These are phyloP conservation scores for Nakaseomyces glabratus DNA, from an alignment of 1,139 yeast genomes.

Conservation along the genomic window DNA sequence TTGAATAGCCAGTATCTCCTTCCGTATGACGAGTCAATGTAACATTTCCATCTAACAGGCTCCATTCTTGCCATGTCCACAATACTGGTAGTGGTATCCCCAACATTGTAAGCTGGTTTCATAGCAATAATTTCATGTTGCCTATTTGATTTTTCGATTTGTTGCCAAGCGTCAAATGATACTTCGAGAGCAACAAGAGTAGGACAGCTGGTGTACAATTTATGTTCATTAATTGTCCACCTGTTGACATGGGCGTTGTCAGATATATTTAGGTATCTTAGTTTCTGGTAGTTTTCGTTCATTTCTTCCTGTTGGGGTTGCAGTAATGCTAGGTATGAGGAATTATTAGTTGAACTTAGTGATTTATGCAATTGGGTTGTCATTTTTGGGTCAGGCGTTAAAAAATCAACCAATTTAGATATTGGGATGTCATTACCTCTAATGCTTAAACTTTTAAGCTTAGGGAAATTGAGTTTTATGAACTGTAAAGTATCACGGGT, in stretches of 20 bases:
- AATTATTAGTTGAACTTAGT: slow-evolving; percentile 4
- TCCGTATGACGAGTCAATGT: slow-evolving; percentile 40
- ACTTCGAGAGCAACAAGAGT: slow-evolving; percentile 35
- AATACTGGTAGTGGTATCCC: slow-evolving; percentile 11
- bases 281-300: slow-evolving; percentile 22
- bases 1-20: slow-evolving; percentile 78
- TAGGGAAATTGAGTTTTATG: slow-evolving; percentile 46
- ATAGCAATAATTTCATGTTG: slow-evolving; percentile 33
- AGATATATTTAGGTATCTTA: slow-evolving; percentile 43
- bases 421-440: slow-evolving; percentile 49
- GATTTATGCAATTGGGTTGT: slow-evolving; percentile 13
- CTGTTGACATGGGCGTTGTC: slow-evolving; percentile 41
- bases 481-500: slow-evolving; percentile 42
- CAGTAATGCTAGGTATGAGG: neutral
- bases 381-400: slow-evolving; percentile 31
- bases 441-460: slow-evolving; percentile 53
- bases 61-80: slow-evolving; percentile 21
- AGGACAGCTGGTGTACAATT: slow-evolving; percentile 36
- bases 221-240: slow-evolving; percentile 46
- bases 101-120: slow-evolving; percentile 15
- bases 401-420: slow-evolving; percentile 41
- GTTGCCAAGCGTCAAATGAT: slow-evolving; percentile 33
- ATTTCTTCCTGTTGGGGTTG: neutral
- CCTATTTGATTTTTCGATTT: slow-evolving; percentile 30
- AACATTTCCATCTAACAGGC: slow-evolving; percentile 42